Conservation (phyloP, 129 eudicot species). For the Helianthus tuberosus region DNA sequence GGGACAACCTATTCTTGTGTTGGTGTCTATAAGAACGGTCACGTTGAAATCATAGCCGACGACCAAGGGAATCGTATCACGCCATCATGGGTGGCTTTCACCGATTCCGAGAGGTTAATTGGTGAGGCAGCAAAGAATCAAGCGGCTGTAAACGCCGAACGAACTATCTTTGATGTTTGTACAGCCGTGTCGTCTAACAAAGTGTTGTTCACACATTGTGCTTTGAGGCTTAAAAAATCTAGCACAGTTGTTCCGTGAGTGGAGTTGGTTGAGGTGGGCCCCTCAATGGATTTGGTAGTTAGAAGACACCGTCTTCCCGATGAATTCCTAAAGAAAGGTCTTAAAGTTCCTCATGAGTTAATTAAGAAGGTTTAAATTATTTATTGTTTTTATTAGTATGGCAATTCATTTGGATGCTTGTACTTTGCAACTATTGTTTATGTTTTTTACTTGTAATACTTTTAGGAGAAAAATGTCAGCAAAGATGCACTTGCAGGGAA, state of each 20-base stretch:
- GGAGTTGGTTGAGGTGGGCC: constrained; percentile 96
- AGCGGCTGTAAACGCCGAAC: too few species aligned
- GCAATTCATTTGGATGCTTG: background rate
- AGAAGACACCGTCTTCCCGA: constrained; percentile 88
- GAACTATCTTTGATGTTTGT: constrained; percentile 40
- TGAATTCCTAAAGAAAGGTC: constrained; percentile 68
- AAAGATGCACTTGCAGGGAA: constrained; percentile 75
- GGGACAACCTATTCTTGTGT: too few species aligned
- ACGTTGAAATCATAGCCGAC: too few species aligned
- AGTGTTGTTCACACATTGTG: constrained; percentile 82
- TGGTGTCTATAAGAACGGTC: too few species aligned
- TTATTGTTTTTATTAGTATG: background rate
- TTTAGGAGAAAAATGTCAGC: constrained; percentile 85
- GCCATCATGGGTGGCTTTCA: too few species aligned
- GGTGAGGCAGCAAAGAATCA: too few species aligned
- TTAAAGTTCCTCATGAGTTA: constrained; percentile 70
- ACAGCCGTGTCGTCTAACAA: constrained; percentile 77
- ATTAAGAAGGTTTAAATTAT: constrained; percentile 42
- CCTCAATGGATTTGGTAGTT: constrained; percentile 94
- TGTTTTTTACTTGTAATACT: constrained; percentile 12
- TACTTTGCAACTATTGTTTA: background rate
- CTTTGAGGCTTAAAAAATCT: constrained; percentile 80
- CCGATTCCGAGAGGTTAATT: too few species aligned
- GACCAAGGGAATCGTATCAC: too few species aligned
- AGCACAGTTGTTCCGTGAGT: constrained; percentile 79